phyloP scores from a whole-genome alignment of 768 basidiomycete genomes.

The Tulasnella sp. region DNA sequence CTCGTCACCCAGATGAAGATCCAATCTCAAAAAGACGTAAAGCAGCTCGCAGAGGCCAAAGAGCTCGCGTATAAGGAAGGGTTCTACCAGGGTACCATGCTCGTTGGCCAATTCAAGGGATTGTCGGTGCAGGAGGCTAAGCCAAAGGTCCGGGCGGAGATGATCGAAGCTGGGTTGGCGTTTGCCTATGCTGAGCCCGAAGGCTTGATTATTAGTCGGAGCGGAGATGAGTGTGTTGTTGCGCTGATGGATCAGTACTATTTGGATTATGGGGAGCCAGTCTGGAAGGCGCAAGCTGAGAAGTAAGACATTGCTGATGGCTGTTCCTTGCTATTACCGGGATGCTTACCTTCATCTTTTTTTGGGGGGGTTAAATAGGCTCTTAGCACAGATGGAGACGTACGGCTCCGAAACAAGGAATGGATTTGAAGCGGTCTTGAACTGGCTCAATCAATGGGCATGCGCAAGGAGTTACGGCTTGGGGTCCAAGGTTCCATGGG shows the following conservation, averaged over 20 bases:
- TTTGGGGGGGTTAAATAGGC: conserved; percentile 41
- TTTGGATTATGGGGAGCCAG: conserved; percentile 84
- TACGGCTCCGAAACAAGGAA: conserved; percentile 88
- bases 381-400: conserved; percentile 77
- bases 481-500: conserved; percentile 94
- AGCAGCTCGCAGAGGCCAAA: conserved; percentile 91
- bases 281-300: conserved; percentile 81
- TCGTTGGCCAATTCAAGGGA: conserved; percentile 85
- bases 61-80: conserved; percentile 98
- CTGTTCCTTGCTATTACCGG: background rate
- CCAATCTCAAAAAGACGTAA: conserved; percentile 86
- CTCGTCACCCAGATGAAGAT: conserved; percentile 86
- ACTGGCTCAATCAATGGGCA: conserved; percentile 97
- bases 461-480: conserved; percentile 97
- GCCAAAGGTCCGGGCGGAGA: conserved; percentile 66
- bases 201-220: conserved; percentile 75
- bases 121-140: conserved; percentile 85
- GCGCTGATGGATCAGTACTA: conserved; percentile 99
- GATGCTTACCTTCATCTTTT: conserved; percentile 10
- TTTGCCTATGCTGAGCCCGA: conserved; percentile 95
- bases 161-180: conserved; percentile 69
- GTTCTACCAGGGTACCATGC: conserved; percentile 89
- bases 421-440: conserved; percentile 79
- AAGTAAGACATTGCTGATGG: conserved; percentile 36
- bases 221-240: conserved; percentile 95